Evolutionary conservation across 441 rosid species (phyloP).

Genomic region (Raphanus hybrid): DNA sequence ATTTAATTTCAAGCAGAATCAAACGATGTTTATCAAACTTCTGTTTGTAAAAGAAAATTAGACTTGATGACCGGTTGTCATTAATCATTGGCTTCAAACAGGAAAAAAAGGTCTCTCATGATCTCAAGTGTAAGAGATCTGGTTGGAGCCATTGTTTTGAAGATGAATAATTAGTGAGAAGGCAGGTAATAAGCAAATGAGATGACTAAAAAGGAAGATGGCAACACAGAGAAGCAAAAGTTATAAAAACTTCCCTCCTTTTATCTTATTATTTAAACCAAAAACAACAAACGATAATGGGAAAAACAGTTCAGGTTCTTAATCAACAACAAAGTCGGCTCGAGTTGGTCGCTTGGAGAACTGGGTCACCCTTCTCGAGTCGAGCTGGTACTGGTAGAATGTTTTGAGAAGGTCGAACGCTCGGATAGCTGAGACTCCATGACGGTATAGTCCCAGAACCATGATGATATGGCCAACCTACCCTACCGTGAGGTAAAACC

Average conservation of each 20-base stretch:
- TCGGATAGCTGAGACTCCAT: not conserved
- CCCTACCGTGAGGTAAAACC: not conserved
- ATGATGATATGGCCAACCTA: not conserved
- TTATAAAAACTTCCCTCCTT: not conserved
- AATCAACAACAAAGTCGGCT: not conserved
- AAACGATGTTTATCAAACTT: too few species aligned
- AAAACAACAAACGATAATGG: not conserved
- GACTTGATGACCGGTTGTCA: too few species aligned
- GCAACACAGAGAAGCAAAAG: not conserved
- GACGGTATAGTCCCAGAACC: not conserved
- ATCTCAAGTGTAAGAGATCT: not conserved
- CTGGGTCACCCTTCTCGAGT: not conserved
- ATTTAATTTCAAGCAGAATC: too few species aligned
- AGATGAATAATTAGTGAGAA: not conserved
- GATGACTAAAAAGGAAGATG: not conserved
- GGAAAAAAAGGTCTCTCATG: too few species aligned
- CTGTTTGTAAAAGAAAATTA: too few species aligned
- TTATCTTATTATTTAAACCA: conserved; percentile 1
- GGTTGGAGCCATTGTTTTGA: not conserved
- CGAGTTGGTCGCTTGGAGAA: not conserved
- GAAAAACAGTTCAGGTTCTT: not conserved
- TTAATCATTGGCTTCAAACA: not conserved
- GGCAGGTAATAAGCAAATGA: not conserved
- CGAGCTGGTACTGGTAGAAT: not conserved
- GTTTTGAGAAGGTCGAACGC: not conserved